A percentile compares a stretch with the other conserved stretches of the same genome.
These are phyloP conservation scores for Lachancea nothofagi DNA, from an alignment of 805 yeast species.

Conservation along the genomic window DNA sequence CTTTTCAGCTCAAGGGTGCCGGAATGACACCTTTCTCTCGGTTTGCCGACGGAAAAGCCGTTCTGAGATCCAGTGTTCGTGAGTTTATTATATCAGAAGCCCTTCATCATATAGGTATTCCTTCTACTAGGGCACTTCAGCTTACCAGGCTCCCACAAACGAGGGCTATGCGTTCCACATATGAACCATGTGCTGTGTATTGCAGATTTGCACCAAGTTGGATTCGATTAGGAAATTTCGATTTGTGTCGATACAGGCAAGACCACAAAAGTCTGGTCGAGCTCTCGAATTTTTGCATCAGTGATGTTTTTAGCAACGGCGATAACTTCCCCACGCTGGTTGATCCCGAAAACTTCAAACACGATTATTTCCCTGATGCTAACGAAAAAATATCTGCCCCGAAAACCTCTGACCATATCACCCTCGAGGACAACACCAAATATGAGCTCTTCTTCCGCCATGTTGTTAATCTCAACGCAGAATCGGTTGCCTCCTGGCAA, in stretches of 20 bases:
- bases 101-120: conserved; percentile 73
- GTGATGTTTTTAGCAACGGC: conserved; percentile 48
- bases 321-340: conserved; percentile 26
- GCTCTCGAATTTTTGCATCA: conserved; percentile 68
- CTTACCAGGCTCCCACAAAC: conserved; percentile 69
- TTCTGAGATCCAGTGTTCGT: conserved; percentile 76
- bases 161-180: conserved; percentile 61
- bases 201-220: conserved; percentile 79
- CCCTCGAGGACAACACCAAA: conserved; percentile 39
- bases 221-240: conserved; percentile 87
- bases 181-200: conserved; percentile 79
- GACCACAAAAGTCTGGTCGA: conserved; percentile 57
- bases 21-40: conserved; percentile 90
- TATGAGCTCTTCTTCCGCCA: conserved; percentile 72
- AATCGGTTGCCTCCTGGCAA: conserved; percentile 79
- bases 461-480: conserved; percentile 67
- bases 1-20: conserved; percentile 80
- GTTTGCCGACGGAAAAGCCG: conserved; percentile 96
- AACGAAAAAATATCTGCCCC: conserved; percentile 6
- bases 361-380: conserved; percentile 22
- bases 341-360: conserved; percentile 20
- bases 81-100: conserved; percentile 85
- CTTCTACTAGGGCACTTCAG: conserved; percentile 78
- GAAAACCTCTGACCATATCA: conserved; percentile 12
- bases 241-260: conserved; percentile 67